Base-by-base conservation (phyloP, 2,329 filamentous ascomycete species). In the Curvularia sp. region DNA sequence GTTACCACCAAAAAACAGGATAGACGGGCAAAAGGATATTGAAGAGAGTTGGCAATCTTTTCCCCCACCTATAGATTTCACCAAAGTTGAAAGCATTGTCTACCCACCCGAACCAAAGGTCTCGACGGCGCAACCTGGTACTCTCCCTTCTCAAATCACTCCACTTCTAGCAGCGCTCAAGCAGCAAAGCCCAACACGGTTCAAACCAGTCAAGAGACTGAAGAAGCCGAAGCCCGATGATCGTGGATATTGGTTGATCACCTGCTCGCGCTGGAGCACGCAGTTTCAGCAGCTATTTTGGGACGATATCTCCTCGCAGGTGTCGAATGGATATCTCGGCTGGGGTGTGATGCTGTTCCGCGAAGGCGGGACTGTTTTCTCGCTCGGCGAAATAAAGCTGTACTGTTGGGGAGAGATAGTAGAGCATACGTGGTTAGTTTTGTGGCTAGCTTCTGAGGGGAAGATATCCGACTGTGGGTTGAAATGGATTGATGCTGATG, bases 381-480 rank as follows among this genome's bases (percentile, higher is more conserved):
- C 61, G 10, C 61, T 78, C 10, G 78, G 81, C 56, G 75, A 64
- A 1, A 73, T 96, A 1, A 84, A 87, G 33, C 75, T 94, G 1
- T 95, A 90, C 72, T 91, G 91, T 70, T 97, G 91, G 88, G 93
- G 90, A 0, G 85, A 89, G 61, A 79, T 92, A 0, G 86, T 86
- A 0, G 84, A 86, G 53, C 89, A 96, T 68, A 82, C 91, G 33
- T 96, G 92, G 74, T 77, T 95, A 4, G 74, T 93, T 39, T 76
- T 96, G 0, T 94, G 90, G 71, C 77, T 93, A 13, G 89, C 88
- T 0, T 94, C 89, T 66, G 82, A 85, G 55, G 83, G 89, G 31
- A 82, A 82, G 60, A 76, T 93, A 15, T 83, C 84, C 58, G 80
- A 79, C 6, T 84, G 84, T 8, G 84, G 84, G 0, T 80, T 86